Evolutionary conservation across 192 early-diverging fungal genomes (phyloP).

Genomic region (Paraglomus brasilianum): DNA sequence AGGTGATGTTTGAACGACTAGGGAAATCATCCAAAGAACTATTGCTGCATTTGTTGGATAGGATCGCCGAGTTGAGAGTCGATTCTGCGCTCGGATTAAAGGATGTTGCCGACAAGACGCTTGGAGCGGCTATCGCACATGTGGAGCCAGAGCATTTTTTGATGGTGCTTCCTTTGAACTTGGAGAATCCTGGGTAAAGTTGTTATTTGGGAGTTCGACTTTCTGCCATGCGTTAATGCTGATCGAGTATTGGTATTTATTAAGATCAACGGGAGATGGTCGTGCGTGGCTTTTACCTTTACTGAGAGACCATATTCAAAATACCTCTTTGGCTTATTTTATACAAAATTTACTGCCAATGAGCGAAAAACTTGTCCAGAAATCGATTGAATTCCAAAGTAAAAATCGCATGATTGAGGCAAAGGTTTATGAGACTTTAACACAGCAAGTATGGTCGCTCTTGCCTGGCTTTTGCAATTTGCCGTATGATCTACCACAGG

Average conservation of each 20-base stretch:
- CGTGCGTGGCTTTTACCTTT: slow-evolving; percentile 91
- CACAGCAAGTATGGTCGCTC: slow-evolving; percentile 85
- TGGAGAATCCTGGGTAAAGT: slow-evolving; percentile 59
- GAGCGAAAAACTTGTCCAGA: slow-evolving; percentile 67
- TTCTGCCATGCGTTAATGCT: no score
- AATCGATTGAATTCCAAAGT: slow-evolving; percentile 55
- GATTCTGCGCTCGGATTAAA: slow-evolving; percentile 82
- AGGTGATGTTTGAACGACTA: slow-evolving; percentile 76
- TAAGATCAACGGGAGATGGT: slow-evolving; percentile 38
- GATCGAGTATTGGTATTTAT: slow-evolving; percentile 27
- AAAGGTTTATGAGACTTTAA: slow-evolving; percentile 89
- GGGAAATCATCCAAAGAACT: slow-evolving; percentile 57
- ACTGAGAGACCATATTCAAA: slow-evolving; percentile 72
- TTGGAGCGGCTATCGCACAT: slow-evolving; percentile 76
- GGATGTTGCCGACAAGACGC: slow-evolving; percentile 76
- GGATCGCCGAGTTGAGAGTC: slow-evolving; percentile 78
- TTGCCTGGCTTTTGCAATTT: slow-evolving; percentile 83
- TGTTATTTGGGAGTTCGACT: slow-evolving; percentile 9
- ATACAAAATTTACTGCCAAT: slow-evolving; percentile 71
- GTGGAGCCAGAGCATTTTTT: slow-evolving; percentile 81
- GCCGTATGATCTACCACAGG: slow-evolving; percentile 67
- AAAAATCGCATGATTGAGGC: slow-evolving; percentile 68
- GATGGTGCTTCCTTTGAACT: slow-evolving; percentile 77
- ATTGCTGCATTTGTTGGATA: slow-evolving; percentile 56
- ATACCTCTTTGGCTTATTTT: slow-evolving; percentile 74